A percentile compares a stretch with the other conserved stretches of the same genome.
Conservation (phyloP, 768 basidiomycete species). For the Crassisporium funariophilum region DNA sequence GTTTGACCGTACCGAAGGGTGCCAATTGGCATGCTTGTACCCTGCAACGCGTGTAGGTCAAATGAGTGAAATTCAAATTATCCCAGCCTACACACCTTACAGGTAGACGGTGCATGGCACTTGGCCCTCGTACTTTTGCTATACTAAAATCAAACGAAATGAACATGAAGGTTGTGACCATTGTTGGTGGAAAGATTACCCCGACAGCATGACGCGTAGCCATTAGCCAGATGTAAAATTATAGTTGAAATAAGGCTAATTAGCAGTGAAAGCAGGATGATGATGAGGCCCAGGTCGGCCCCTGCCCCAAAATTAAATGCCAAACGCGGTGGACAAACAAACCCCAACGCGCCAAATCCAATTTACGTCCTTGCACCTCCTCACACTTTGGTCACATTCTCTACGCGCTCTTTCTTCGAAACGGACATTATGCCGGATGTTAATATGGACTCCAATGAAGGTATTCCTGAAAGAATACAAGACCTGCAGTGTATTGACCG, state of each 20-base stretch:
- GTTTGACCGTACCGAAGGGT: constrained; percentile 67
- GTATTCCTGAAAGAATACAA: constrained; percentile 6
- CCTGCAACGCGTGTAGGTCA: constrained; percentile 29
- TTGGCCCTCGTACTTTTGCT: constrained; percentile 69
- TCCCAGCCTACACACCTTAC: constrained; percentile 37
- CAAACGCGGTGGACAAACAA: constrained; percentile 35
- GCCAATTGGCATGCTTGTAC: constrained; percentile 52
- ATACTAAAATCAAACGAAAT: constrained; percentile 47
- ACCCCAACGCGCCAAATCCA: constrained; percentile 35
- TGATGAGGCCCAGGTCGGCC: not conserved
- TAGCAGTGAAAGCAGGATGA: not conserved
- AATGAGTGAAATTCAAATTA: not conserved
- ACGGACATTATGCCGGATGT: constrained; percentile 29
- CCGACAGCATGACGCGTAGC: constrained; percentile 21
- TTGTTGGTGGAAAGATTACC: constrained; percentile 11
- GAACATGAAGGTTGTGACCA: not conserved
- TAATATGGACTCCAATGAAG: constrained; percentile 27
- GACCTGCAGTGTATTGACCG: not conserved
- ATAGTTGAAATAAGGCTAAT: not conserved
- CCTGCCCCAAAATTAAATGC: not conserved
- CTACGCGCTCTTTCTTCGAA: not conserved
- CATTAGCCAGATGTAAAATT: constrained; percentile 15
- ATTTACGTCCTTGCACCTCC: constrained; percentile 4
- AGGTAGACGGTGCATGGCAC: constrained; percentile 66
- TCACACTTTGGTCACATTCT: not conserved